Evolutionary conservation across 2,329 filamentous ascomycete genomes (phyloP).

Genomic region (Tolypocladium amazonense): DNA sequence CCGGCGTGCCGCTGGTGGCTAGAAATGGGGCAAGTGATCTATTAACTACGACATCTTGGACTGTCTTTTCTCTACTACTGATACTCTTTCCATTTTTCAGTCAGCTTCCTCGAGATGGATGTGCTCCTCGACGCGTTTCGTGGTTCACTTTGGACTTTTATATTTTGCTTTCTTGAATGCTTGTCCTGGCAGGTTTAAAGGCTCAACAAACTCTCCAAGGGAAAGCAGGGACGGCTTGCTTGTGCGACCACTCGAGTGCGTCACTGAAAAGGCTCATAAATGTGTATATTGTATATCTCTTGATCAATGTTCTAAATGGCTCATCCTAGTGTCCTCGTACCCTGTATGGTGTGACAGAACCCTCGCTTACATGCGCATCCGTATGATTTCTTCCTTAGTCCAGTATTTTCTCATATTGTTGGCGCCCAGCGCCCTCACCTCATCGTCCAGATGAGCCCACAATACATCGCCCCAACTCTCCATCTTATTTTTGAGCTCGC

Average conservation of each 20-base stretch:
- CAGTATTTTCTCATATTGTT: constrained; percentile 85
- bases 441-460: constrained; percentile 75
- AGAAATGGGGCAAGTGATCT: neutral
- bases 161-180: neutral
- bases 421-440: constrained; percentile 67
- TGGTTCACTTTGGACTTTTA: neutral
- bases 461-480: constrained; percentile 69
- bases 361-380: constrained; percentile 44
- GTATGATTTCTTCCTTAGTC: constrained; percentile 62
- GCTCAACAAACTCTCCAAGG: neutral
- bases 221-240: neutral
- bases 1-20: neutral
- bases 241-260: neutral
- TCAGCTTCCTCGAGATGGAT: too few species aligned
- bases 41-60: neutral
- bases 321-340: too few species aligned
- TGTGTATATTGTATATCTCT: neutral
- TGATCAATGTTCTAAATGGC: neutral
- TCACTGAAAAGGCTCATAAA: neutral
- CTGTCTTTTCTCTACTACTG: neutral
- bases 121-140: neutral
- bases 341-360: neutral
- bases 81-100: neutral
- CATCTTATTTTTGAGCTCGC: constrained; percentile 58
- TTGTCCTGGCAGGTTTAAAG: neutral